phyloP scores from a whole-genome alignment of 192 early-diverging fungal species.

The Mortierella claussenii region DNA sequence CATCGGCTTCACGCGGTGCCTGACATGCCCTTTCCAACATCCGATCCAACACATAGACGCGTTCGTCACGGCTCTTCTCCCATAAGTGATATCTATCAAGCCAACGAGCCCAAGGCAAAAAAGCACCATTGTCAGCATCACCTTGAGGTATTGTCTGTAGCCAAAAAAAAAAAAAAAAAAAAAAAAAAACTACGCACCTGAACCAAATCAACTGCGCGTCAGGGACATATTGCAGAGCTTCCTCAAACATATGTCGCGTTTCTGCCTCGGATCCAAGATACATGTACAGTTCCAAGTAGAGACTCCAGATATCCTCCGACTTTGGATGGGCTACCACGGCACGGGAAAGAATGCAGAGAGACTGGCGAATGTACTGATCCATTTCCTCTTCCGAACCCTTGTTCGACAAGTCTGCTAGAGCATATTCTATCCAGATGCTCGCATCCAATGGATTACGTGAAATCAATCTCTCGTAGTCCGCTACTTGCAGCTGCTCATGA shows the following conservation, averaged over 20 bases:
- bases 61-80: constrained; percentile 13
- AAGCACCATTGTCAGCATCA: no score
- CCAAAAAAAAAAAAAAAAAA: neutral
- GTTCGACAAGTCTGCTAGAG: neutral
- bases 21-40: constrained; percentile 32
- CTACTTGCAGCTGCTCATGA: neutral
- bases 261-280: constrained; percentile 12
- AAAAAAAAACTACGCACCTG: constrained; percentile 14
- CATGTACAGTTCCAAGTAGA: constrained; percentile 28
- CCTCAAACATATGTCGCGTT: constrained; percentile 24
- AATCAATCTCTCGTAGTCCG: constrained; percentile 14
- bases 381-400: neutral
- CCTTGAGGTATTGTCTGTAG: neutral
- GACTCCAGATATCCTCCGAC: constrained; percentile 26
- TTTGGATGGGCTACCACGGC: constrained; percentile 1
- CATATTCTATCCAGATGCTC: constrained; percentile 27
- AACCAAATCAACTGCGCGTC: constrained; percentile 28
- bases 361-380: neutral
- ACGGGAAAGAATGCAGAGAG: constrained; percentile 13
- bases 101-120: neutral
- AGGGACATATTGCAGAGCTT: constrained; percentile 13
- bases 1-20: constrained; percentile 4
- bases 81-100: constrained; percentile 27
- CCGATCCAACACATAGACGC: constrained; percentile 29
- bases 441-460: neutral